phyloP scores from a whole-genome alignment of 768 basidiomycete species.

The Lactifluus volemus region DNA sequence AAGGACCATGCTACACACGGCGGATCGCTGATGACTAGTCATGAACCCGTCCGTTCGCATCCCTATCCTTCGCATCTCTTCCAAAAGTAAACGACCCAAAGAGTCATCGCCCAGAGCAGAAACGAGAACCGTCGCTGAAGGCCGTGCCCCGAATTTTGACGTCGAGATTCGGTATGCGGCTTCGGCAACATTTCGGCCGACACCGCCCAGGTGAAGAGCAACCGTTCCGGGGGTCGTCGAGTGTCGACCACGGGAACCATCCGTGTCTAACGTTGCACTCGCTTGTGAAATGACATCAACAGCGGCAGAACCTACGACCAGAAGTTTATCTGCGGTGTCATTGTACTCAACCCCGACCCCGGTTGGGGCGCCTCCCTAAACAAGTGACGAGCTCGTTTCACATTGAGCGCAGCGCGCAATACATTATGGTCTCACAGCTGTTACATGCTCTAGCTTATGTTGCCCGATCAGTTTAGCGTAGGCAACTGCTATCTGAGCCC shows the following conservation, averaged over 20 bases:
- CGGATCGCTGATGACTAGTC: constrained; percentile 40
- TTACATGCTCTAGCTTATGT: background rate
- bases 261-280: constrained; percentile 21
- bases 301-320: constrained; percentile 82
- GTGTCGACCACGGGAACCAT: constrained; percentile 34
- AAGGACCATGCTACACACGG: constrained; percentile 83
- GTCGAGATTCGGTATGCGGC: constrained; percentile 63
- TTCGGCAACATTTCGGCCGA: constrained; percentile 93
- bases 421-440: constrained; percentile 6
- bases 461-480: constrained; percentile 45
- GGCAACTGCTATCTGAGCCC: constrained; percentile 69
- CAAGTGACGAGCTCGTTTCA: background rate
- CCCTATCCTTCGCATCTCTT: constrained; percentile 51
- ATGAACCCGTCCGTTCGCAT: constrained; percentile 79
- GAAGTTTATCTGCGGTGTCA: constrained; percentile 35
- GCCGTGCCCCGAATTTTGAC: constrained; percentile 22
- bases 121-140: constrained; percentile 47
- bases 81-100: constrained; percentile 58
- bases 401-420: background rate
- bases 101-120: constrained; percentile 70
- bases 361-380: background rate
- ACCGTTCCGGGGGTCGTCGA: constrained; percentile 81
- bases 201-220: constrained; percentile 71
- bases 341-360: background rate
- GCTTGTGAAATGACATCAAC: constrained; percentile 74